Evolutionary conservation across 2,329 filamentous ascomycete species (phyloP), one percentile per base, ranked within the genome.

Genomic region (Lachnellula cervina): DNA sequence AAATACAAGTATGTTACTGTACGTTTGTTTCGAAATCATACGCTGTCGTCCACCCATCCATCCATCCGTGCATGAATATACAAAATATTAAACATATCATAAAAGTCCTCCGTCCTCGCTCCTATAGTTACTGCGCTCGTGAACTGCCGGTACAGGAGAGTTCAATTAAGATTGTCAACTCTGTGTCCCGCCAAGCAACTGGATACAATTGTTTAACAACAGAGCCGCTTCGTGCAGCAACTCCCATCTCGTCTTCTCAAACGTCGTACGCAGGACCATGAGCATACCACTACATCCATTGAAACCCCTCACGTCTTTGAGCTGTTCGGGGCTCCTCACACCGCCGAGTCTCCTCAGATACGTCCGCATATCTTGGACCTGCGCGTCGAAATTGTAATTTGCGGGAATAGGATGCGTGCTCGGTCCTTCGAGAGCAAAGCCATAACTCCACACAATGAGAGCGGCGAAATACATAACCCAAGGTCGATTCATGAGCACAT

Each of bases 391-490:
- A 88, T 82, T 19, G 75, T 73, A 63, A 73, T 78, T 50, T 52
- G 73, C 64, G 2, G 70, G 69, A 13, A 72, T 64, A 2, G 73
- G 67, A 4, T 72, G 73, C 6, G 79, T 75, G 55, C 89, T 82
- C 0, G 90, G 82, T 0, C 94, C 94, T 64, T 97, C 94, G 19
- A 96, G 76, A 0, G 93, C 91, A 69, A 86, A 97, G 2, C 92
- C 93, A 66, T 97, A 99, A 58, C 86, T 90, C 94, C 94, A 99
- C 1, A 97, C 89, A 21, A 97, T 90, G 14, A 99, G 79, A 0
- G 87, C 86, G 0, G 94, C 90, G 68, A 96, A 95, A 72, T 97
- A 99, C 51, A 97, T 77, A 11, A 97, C 91, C 93, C 94, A 99
- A 0, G 93, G 90, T 16, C 94, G 81, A 67, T 97, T 96, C 57